phyloP scores from a whole-genome alignment of 805 yeast species.

The Lipomyces starkeyi region DNA sequence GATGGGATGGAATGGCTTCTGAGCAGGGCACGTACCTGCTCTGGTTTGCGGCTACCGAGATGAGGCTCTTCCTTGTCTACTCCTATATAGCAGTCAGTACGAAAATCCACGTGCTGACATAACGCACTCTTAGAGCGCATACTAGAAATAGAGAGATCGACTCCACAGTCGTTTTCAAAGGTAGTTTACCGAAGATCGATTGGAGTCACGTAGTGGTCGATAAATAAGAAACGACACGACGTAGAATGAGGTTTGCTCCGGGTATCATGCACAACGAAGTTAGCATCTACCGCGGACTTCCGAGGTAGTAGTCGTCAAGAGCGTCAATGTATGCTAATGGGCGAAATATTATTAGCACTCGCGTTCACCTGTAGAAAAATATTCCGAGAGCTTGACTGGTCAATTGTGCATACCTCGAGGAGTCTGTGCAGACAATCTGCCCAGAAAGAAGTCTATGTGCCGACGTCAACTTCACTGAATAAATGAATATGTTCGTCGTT shows the following conservation, averaged over 20 bases:
- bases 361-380: not conserved
- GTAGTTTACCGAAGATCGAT: not conserved
- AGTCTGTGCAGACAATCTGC: not conserved
- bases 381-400: not conserved
- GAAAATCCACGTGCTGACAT: not conserved
- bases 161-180: not conserved
- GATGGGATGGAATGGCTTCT: not conserved
- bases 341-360: not conserved
- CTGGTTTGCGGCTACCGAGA: constrained; percentile 1
- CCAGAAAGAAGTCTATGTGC: not conserved
- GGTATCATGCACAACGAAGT: not conserved
- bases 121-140: not conserved
- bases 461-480: not conserved
- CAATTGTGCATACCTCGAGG: not conserved
- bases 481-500: not conserved
- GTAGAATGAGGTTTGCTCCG: not conserved
- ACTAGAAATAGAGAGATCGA: not conserved
- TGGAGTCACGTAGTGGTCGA: not conserved
- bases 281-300: not conserved
- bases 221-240: not conserved
- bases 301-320: not conserved
- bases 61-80: not conserved
- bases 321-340: not conserved
- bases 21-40: not conserved
- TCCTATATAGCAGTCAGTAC: not conserved